Conservation (phyloP, 805 yeast genomes). For the Clavispora vitiphila region DNA sequence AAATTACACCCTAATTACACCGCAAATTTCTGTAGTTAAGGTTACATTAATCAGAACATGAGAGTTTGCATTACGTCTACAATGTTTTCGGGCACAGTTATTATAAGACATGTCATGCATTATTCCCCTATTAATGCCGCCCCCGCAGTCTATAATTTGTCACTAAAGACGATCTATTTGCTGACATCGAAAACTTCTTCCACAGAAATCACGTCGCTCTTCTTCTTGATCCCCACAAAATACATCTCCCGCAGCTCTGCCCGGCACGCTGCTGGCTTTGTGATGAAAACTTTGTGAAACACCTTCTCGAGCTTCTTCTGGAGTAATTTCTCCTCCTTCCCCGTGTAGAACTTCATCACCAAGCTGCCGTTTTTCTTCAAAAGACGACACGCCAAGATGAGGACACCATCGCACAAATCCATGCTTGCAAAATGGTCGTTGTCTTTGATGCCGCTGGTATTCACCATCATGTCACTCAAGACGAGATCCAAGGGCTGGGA, state of each 20-base stretch:
- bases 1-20: too few relatives aligned
- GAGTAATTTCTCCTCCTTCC: slow-evolving; percentile 67
- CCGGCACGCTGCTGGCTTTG: slow-evolving; percentile 80
- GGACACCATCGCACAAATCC: slow-evolving; percentile 90
- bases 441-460: slow-evolving; percentile 77
- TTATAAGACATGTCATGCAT: too few relatives aligned
- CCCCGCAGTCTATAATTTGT: too few relatives aligned
- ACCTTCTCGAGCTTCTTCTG: slow-evolving; percentile 52
- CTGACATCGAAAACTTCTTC: slow-evolving; percentile 3
- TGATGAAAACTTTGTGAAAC: slow-evolving; percentile 60
- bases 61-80: too few relatives aligned
- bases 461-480: slow-evolving; percentile 86
- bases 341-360: slow-evolving; percentile 82
- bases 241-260: slow-evolving; percentile 78
- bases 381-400: slow-evolving; percentile 68
- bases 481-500: slow-evolving; percentile 32
- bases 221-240: slow-evolving; percentile 61
- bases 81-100: too few relatives aligned
- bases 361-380: slow-evolving; percentile 66
- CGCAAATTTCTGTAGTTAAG: too few relatives aligned
- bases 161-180: too few relatives aligned
- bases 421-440: slow-evolving; percentile 82
- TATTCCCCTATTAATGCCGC: too few relatives aligned
- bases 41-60: too few relatives aligned
- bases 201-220: slow-evolving; percentile 10